phyloP scores from a whole-genome alignment of 2,329 filamentous ascomycete species.

The Chalaropsis thielavioides region DNA sequence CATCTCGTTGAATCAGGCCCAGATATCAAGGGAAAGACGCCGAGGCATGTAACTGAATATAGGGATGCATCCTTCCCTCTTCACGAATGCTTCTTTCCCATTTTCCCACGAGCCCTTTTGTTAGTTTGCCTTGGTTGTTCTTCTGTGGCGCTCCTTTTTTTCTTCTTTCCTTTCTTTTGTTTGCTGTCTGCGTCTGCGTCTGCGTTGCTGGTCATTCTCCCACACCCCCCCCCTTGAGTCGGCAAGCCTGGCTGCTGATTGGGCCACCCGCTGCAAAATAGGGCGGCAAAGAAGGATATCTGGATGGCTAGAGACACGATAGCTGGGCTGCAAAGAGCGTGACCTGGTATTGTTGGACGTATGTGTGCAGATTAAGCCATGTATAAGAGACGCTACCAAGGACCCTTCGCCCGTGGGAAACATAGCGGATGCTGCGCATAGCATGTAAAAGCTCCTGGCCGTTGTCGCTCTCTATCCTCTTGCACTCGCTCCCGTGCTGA shows the following conservation, averaged over 20 bases:
- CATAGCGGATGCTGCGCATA: no score
- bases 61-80: background rate
- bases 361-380: background rate
- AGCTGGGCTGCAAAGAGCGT: background rate
- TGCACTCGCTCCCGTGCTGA: no score
- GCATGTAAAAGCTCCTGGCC: no score
- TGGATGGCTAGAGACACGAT: background rate
- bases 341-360: background rate
- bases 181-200: background rate
- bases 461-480: no score
- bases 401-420: no score
- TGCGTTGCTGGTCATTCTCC: background rate
- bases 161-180: background rate
- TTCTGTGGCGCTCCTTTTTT: background rate
- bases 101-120: background rate
- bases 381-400: background rate
- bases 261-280: background rate
- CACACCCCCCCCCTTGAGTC: background rate
- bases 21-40: background rate
- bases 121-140: background rate
- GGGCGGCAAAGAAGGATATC: background rate
- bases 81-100: background rate
- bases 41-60: background rate
- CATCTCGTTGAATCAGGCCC: background rate
- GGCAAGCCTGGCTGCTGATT: background rate